These are phyloP conservation scores for Cucurbita pepo DNA, from an alignment of 306 rosid species.

Conservation along the genomic window DNA sequence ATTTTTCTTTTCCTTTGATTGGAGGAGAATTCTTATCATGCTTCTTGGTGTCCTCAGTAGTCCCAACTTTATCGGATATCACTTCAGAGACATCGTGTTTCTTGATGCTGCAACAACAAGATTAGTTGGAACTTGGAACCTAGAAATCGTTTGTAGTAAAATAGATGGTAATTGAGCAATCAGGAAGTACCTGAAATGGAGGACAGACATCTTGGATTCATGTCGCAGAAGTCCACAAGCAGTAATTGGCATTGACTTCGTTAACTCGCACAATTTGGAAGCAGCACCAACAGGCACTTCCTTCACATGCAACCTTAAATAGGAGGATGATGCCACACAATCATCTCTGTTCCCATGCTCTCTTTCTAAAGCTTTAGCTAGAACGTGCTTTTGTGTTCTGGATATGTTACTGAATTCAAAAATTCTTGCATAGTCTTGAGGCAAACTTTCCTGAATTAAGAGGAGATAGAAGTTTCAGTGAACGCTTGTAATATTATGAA, in stretches of 20 bases:
- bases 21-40: slow-evolving; percentile 56
- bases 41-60: slow-evolving; percentile 32
- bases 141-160: not conserved
- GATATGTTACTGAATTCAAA: slow-evolving; percentile 65
- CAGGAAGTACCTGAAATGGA: slow-evolving; percentile 65
- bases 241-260: slow-evolving; percentile 35
- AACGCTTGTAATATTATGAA: not conserved
- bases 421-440: slow-evolving; percentile 67
- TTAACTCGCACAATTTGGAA: slow-evolving; percentile 31
- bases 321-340: slow-evolving; percentile 43
- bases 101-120: slow-evolving; percentile 47
- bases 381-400: slow-evolving; percentile 60
- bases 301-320: slow-evolving; percentile 54
- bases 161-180: slow-evolving; percentile 7
- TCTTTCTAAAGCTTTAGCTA: slow-evolving; percentile 56
- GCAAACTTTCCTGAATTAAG: slow-evolving; percentile 71
- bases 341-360: slow-evolving; percentile 47
- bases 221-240: slow-evolving; percentile 87
- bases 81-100: slow-evolving; percentile 34
- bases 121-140: not conserved
- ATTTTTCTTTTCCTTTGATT: slow-evolving; percentile 76
- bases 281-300: slow-evolving; percentile 55
- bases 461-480: not conserved
- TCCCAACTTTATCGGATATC: not conserved
- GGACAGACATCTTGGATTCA: slow-evolving; percentile 90